phyloP scores from a whole-genome alignment of 2,329 filamentous ascomycete species.

The Drechslerella stenobrocha region DNA sequence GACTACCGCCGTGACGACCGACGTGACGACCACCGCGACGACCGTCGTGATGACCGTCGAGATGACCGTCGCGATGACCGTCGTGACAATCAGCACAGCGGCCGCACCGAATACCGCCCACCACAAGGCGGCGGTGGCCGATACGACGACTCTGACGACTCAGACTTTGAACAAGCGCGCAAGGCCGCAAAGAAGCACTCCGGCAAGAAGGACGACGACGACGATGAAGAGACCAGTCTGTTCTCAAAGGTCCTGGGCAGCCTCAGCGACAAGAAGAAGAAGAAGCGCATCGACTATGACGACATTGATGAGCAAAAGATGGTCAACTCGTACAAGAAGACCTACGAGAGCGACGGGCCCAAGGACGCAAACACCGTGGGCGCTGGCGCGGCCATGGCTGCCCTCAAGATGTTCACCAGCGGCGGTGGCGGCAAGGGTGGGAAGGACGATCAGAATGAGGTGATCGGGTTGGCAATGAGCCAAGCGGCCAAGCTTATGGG shows the following conservation, averaged over 20 bases:
- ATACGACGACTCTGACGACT: constrained; percentile 56
- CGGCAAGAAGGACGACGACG: constrained; percentile 58
- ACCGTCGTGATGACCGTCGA: constrained; percentile 1
- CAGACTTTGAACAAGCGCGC: constrained; percentile 59
- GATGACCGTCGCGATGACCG: constrained; percentile 26
- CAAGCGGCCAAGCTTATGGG: constrained; percentile 80
- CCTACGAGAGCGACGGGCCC: constrained; percentile 64
- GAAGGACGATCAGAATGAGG: constrained; percentile 69
- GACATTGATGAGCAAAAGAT: constrained; percentile 68
- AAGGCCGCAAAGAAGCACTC: constrained; percentile 63
- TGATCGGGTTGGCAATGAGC: constrained; percentile 82
- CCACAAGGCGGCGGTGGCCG: constrained; percentile 39
- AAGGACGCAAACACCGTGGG: constrained; percentile 64
- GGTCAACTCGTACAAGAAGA: constrained; percentile 73
- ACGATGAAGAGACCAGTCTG: constrained; percentile 54
- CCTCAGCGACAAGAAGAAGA: constrained; percentile 62
- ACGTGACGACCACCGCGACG: neutral
- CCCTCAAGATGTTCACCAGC: constrained; percentile 74
- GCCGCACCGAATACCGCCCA: constrained; percentile 40
- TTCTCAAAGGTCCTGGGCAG: constrained; percentile 64
- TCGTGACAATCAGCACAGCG: constrained; percentile 53
- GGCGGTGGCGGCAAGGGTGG: constrained; percentile 58
- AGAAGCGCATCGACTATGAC: constrained; percentile 58
- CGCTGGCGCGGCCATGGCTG: constrained; percentile 76
- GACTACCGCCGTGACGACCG: constrained; percentile 3